Evolutionary conservation across 768 basidiomycete species (phyloP).

Genomic region (Phaeotremella skinneri): DNA sequence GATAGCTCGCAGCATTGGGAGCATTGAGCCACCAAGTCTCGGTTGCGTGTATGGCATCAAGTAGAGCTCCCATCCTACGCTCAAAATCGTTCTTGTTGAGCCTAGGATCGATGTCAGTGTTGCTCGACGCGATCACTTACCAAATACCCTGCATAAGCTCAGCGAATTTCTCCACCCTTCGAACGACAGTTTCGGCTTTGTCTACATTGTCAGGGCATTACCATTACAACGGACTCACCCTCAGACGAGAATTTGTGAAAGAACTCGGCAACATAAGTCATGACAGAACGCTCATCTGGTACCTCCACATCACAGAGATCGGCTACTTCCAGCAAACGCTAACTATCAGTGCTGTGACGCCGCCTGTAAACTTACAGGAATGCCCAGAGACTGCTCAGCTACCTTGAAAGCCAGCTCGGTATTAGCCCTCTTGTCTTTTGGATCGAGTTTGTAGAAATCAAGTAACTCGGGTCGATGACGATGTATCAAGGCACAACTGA

Average conservation of each 20-base stretch:
- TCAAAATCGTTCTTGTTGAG: conserved; percentile 76
- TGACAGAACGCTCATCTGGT: conserved; percentile 94
- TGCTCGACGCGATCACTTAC: conserved; percentile 27
- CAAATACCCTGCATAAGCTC: conserved; percentile 73
- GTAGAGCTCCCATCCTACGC: conserved; percentile 66
- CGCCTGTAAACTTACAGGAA: conserved; percentile 65
- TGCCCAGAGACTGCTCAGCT: conserved; percentile 81
- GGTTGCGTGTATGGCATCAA: conserved; percentile 65
- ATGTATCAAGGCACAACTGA: conserved; percentile 93
- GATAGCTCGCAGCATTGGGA: conserved; percentile 69
- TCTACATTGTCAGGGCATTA: conserved; percentile 57
- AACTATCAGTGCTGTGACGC: not conserved
- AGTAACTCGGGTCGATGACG: conserved; percentile 93
- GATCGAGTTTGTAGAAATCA: conserved; percentile 81
- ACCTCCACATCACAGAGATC: conserved; percentile 83
- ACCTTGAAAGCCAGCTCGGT: conserved; percentile 82
- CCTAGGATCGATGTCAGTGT: conserved; percentile 7
- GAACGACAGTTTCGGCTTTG: conserved; percentile 88
- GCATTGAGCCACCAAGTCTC: conserved; percentile 69
- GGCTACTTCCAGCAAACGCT: conserved; percentile 95
- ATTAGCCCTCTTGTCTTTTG: conserved; percentile 77
- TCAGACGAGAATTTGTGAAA: conserved; percentile 98
- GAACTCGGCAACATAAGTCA: conserved; percentile 96
- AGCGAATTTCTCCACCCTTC: conserved; percentile 91
- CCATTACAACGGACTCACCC: conserved; percentile 59